Base-by-base conservation (phyloP, 371 early-diverging fungal genomes). In the Rhizopus microsporus region DNA sequence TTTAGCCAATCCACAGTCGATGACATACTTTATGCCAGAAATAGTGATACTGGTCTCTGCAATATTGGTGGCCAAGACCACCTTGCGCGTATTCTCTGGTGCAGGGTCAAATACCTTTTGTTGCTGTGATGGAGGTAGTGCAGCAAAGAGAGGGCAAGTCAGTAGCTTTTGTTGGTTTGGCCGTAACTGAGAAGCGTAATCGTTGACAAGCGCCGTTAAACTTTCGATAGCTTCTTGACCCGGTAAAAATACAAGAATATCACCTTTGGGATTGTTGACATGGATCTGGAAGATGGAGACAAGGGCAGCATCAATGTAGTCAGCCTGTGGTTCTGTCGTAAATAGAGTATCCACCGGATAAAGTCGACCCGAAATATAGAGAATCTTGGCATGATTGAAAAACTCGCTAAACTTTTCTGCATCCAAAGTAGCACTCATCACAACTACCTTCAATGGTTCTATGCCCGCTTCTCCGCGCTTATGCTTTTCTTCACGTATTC, bases 31-130 rank as follows among this genome's bases (percentile, higher is more conserved):
- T 51, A 99, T 93, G 37, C 97, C 96, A 60, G 96, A 95, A 56
- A 99, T 99, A 3, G 99, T 99, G 51, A 99, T 84, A 48, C 96
- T 96, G 2, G 99, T 99, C 78, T 99, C 99, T 10, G 99, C 98
- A 74, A 99, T 93, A 71, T 99, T 99, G 40, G 99, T 93, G 2
- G 98, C 89, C 7, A 99, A 85, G 31, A 99, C 93, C 48, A 94
- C 83, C 73, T 98, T 98, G 42, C 98, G 87, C 4, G 84, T 82
- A 44, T 92, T 87, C 56, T 80, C 77, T 12, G 98, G 97, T 1
- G 97, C 91, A 51, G 88, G 84, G 40, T 92, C 89, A 69, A 96
- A 97, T 56, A 97, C 96, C 49, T 84, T 84, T 68, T 90, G 96
- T 71, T 98, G 98, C 60, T 87, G 87, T 37, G 83, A 83, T 4